Conservation (phyloP, 2,329 filamentous ascomycete species). For the Diaporthe velutina region DNA sequence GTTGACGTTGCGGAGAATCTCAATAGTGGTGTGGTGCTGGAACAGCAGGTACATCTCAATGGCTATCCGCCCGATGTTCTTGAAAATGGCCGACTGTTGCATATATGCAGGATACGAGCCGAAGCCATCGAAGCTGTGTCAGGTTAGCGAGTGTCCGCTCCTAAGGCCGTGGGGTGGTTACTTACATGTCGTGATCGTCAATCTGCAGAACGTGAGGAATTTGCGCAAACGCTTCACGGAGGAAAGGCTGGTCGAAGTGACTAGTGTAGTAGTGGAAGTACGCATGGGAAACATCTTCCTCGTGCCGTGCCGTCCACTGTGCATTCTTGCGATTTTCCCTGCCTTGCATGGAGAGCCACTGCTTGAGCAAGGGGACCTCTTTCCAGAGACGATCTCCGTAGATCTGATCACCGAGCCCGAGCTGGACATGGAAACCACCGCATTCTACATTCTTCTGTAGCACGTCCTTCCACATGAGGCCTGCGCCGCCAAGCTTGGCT, state of each 20-base stretch:
- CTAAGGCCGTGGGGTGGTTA: constrained; percentile 69
- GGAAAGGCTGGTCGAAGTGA: constrained; percentile 95
- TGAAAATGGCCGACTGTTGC: constrained; percentile 98
- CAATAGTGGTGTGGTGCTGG: constrained; percentile 96
- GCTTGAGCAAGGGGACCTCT: constrained; percentile 91
- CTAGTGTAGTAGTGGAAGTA: constrained; percentile 99
- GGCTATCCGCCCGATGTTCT: constrained; percentile 95
- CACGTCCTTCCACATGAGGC: constrained; percentile 99
- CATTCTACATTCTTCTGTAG: constrained; percentile 97
- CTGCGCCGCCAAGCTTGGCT: constrained; percentile 86
- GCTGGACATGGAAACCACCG: constrained; percentile 93
- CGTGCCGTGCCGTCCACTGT: constrained; percentile 92
- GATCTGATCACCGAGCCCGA: constrained; percentile 94
- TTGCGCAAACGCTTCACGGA: constrained; percentile 96
- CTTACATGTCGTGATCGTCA: constrained; percentile 98
- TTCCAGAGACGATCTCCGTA: constrained; percentile 97
- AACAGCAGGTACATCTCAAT: constrained; percentile 99
- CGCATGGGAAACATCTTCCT: constrained; percentile 94
- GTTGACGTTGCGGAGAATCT: constrained; percentile 89
- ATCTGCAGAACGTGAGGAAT: constrained; percentile 94
- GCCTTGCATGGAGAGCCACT: constrained; percentile 94
- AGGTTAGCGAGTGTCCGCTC: constrained; percentile 31
- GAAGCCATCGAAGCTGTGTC: constrained; percentile 88
- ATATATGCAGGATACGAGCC: constrained; percentile 98
- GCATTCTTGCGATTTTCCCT: constrained; percentile 93